Base-by-base conservation (phyloP, 352 stramenopile species). In the Phytophthora sansomeana region DNA sequence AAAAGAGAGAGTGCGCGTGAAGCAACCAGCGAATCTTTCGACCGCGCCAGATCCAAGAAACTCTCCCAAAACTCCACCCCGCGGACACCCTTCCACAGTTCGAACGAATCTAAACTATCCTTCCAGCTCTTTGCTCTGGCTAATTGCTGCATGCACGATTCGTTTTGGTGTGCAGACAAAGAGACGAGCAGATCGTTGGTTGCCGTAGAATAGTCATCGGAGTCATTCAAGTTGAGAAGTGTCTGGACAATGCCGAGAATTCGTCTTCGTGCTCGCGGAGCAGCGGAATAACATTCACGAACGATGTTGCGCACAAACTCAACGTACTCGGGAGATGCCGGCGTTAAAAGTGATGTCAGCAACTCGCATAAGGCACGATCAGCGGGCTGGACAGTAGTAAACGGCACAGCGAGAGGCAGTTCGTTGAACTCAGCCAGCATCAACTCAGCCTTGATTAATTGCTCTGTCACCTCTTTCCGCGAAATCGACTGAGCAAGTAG, bases 31-130 rank as follows among this genome's bases (percentile, higher is more conserved):
- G 51, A 24, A 39, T 90, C 68, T 3, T 65, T 71, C 7, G 75
- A 83, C 24, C 65, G 42, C 10, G 76, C 54, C n/a, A 94, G 55
- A 58, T 92, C 79, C 44, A 94, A 29, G 28, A 91, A 79, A 21
- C 72, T 74, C 50, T 89, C 83, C 81, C 81, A 94, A 30, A 87
- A 81, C 8, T 82, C 69, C 4, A 84, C 59, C 1, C 82, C 85
- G 47, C 68, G 67, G 5, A 77, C 48, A 16, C 69, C 80, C 52
- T 78, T 86, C 83, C 81, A 92, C 32, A 75, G 36, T 19, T 47
- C 50, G 46, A 93, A 88, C 2, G 63, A 59, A 21, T 66, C 53
- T 53, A 82, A 68, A 19, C 41, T 84, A 28, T 70, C 58, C 36
- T 55, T 64, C 73, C 77, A 89, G 26, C 68, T 72, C 29, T 67